Percentiles rank a stretch among this genome's conserved stretches.
Conservation (phyloP, 75 land plant species). For the Cupressus sempervirens region DNA sequence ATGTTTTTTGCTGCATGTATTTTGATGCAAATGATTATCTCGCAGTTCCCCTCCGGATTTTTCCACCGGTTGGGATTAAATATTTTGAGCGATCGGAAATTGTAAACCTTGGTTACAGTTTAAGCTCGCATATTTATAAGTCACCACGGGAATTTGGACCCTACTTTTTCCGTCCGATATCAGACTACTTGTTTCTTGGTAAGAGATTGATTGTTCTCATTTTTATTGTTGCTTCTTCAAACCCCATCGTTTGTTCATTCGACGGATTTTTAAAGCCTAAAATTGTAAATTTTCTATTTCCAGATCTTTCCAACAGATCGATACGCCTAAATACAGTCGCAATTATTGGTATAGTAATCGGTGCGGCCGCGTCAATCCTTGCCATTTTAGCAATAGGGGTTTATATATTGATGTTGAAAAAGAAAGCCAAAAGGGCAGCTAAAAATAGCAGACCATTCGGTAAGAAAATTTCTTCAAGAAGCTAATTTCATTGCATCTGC, state of each 20-base stretch:
- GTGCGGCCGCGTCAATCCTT: slow-evolving; percentile 31
- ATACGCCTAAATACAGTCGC: slow-evolving; percentile 20
- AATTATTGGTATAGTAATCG: slow-evolving; percentile 52
- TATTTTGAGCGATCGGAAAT: slow-evolving; percentile 42
- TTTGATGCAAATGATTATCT: slow-evolving; percentile 49
- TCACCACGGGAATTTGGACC: slow-evolving; percentile 59
- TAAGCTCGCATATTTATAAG: slow-evolving; percentile 53
- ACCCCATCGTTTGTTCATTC: neutral
- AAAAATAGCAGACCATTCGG: slow-evolving; percentile 66
- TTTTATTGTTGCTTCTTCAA: neutral
- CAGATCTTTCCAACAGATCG: neutral
- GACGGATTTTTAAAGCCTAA: neutral
- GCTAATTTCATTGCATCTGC: neutral
- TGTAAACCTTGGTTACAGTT: slow-evolving; percentile 38
- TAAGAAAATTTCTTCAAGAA: slow-evolving; percentile 9
- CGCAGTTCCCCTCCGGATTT: slow-evolving; percentile 39
- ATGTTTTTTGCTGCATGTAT: slow-evolving; percentile 25
- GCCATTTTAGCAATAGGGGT: slow-evolving; percentile 29
- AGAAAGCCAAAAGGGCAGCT: slow-evolving; percentile 51
- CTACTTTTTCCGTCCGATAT: slow-evolving; percentile 47
- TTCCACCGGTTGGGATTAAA: slow-evolving; percentile 33
- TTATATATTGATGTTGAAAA: slow-evolving; percentile 67
- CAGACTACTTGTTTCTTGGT: slow-evolving; percentile 32
- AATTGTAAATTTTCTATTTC: neutral
- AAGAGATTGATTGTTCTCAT: neutral